Evolutionary conservation across 768 basidiomycete genomes (phyloP).

Genomic region (Gyrodon lividus): DNA sequence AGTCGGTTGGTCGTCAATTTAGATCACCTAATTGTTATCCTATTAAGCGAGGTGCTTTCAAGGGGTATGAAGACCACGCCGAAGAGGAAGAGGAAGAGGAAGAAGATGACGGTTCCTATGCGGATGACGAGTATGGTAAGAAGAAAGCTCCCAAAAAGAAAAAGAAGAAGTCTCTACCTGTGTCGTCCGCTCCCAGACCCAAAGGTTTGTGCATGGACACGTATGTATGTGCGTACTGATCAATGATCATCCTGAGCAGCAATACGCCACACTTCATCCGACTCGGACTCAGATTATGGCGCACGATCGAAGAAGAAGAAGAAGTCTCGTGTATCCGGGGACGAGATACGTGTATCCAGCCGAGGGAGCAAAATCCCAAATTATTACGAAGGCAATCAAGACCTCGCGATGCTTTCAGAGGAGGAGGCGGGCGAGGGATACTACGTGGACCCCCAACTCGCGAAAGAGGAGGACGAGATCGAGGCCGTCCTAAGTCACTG

Average conservation of each 20-base stretch:
- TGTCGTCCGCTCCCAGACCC: slow-evolving; percentile 48
- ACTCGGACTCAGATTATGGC: slow-evolving; percentile 87
- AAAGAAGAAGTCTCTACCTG: slow-evolving; percentile 45
- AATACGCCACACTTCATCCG: slow-evolving; percentile 60
- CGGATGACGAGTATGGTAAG: slow-evolving; percentile 71
- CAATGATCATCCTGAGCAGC: slow-evolving; percentile 34
- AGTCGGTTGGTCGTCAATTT: slow-evolving; percentile 28
- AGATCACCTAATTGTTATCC: slow-evolving; percentile 11
- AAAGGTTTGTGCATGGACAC: slow-evolving; percentile 46
- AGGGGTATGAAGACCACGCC: slow-evolving; percentile 54
- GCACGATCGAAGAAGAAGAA: slow-evolving; percentile 87
- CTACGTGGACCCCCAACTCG: slow-evolving; percentile 52
- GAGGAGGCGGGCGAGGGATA: slow-evolving; percentile 57
- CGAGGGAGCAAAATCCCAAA: slow-evolving; percentile 79
- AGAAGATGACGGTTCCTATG: slow-evolving; percentile 75
- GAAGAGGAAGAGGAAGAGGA: slow-evolving; percentile 55
- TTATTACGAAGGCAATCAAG: slow-evolving; percentile 74
- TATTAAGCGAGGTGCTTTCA: slow-evolving; percentile 40
- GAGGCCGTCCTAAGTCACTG: slow-evolving; percentile 87
- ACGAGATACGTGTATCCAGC: slow-evolving; percentile 77
- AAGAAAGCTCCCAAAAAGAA: slow-evolving; percentile 72
- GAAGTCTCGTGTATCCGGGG: slow-evolving; percentile 51
- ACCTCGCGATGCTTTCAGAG: slow-evolving; percentile 67
- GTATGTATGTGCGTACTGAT: slow-evolving; percentile 6
- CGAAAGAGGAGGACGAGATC: slow-evolving; percentile 79